phyloP scores from a whole-genome alignment of 257 asterid genomes.

The Datura wrightii region DNA sequence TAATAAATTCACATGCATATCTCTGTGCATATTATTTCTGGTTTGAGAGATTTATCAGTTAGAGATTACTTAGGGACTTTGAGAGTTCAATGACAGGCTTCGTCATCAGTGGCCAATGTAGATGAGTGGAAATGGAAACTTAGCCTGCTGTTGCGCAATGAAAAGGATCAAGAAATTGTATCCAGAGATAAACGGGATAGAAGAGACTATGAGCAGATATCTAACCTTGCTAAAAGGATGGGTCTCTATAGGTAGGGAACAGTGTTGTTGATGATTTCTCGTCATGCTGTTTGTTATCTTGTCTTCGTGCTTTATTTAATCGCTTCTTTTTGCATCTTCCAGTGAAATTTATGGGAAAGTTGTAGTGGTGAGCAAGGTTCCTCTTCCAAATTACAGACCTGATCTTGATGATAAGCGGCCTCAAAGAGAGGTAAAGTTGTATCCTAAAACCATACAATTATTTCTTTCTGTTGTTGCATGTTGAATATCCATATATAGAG shows the following conservation, averaged over 20 bases:
- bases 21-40: neutral
- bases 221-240: conserved; percentile 88
- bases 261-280: conserved; percentile 23
- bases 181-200: conserved; percentile 91
- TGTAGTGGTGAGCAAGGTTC: conserved; percentile 87
- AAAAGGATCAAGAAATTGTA: conserved; percentile 78
- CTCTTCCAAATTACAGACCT: conserved; percentile 93
- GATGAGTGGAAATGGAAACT: conserved; percentile 99
- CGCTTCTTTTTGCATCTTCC: conserved; percentile 38
- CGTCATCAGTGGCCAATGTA: conserved; percentile 94
- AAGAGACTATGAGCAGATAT: conserved; percentile 92
- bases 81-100: conserved; percentile 58
- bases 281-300: conserved; percentile 24
- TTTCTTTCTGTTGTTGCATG: conserved; percentile 8
- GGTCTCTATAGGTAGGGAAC: conserved; percentile 78
- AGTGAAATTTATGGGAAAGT: conserved; percentile 91
- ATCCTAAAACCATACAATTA: conserved; percentile 3
- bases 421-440: conserved; percentile 77
- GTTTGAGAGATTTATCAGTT: conserved; percentile 13
- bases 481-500: neutral
- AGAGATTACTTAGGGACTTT: conserved; percentile 23
- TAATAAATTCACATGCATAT: neutral
- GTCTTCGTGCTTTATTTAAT: conserved; percentile 28
- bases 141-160: conserved; percentile 73
- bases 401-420: conserved; percentile 98